Evolutionary conservation across 2,329 filamentous ascomycete species (phyloP).

Genomic region (Phaeosphaeriaceae sp.): DNA sequence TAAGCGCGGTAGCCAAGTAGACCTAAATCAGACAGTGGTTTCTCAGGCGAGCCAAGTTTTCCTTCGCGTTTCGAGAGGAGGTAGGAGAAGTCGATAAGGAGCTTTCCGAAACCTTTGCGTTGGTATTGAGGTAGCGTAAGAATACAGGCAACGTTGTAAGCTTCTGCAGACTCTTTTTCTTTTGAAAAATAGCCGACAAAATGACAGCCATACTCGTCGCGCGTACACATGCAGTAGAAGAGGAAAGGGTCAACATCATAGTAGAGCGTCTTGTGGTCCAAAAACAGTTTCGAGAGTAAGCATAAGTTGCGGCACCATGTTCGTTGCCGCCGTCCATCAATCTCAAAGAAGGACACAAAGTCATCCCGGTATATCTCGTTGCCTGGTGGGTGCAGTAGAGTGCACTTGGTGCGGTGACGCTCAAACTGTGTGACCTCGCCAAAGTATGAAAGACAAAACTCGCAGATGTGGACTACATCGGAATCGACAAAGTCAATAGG

Average conservation of each 20-base stretch:
- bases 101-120: slow-evolving; percentile 87
- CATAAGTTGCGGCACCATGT: slow-evolving; percentile 98
- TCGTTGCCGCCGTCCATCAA: slow-evolving; percentile 89
- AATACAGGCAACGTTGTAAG: slow-evolving; percentile 98
- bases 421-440: slow-evolving; percentile 81
- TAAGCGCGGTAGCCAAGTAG: slow-evolving; percentile 94
- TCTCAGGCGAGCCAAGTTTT: slow-evolving; percentile 94
- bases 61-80: slow-evolving; percentile 94
- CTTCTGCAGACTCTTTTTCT: slow-evolving; percentile 95
- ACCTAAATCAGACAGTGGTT: slow-evolving; percentile 92
- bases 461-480: slow-evolving; percentile 94
- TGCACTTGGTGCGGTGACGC: slow-evolving; percentile 88
- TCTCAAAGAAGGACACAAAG: slow-evolving; percentile 94
- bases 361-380: slow-evolving; percentile 99
- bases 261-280: slow-evolving; percentile 97
- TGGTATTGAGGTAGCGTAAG: slow-evolving; percentile 96
- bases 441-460: slow-evolving; percentile 94
- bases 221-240: slow-evolving; percentile 96
- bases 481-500: slow-evolving; percentile 86
- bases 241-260: slow-evolving; percentile 99
- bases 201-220: slow-evolving; percentile 88
- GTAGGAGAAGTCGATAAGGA: slow-evolving; percentile 97
- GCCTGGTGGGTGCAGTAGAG: slow-evolving; percentile 87
- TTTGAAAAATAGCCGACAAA: slow-evolving; percentile 99
- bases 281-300: slow-evolving; percentile 91